These are phyloP conservation scores for Dothidotthia symphoricarpi DNA, from an alignment of 2,329 filamentous ascomycete species.

Conservation along the genomic window DNA sequence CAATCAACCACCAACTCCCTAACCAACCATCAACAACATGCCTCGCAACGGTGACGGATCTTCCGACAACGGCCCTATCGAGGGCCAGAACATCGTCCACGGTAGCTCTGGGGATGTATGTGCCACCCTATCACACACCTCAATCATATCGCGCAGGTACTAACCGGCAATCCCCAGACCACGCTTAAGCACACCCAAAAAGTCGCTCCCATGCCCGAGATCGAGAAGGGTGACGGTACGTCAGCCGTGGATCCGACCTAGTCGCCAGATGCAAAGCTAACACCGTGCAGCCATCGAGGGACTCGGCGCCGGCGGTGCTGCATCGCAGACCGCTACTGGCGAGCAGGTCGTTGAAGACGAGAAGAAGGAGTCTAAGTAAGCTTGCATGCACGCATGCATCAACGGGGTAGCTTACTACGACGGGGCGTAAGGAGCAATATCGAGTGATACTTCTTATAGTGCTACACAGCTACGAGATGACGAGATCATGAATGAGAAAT, in stretches of 20 bases:
- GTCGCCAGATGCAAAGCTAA: conserved; percentile 6
- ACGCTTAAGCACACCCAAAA: conserved; percentile 41
- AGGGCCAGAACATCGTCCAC: conserved; percentile 41
- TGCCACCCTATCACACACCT: not conserved
- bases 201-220: conserved; percentile 40
- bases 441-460: too few species aligned
- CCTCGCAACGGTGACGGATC: conserved; percentile 45
- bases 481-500: too few species aligned
- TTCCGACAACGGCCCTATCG: conserved; percentile 42
- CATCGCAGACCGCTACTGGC: too few species aligned
- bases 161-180: conserved; percentile 10
- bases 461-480: too few species aligned
- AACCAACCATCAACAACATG: conserved; percentile 23
- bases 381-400: too few species aligned
- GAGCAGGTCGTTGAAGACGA: too few species aligned
- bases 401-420: too few species aligned
- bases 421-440: too few species aligned
- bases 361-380: too few species aligned
- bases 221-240: conserved; percentile 41
- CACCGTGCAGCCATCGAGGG: conserved; percentile 7
- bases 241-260: conserved; percentile 1
- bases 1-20: not conserved
- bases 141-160: not conserved
- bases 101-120: conserved; percentile 39
- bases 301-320: conserved; percentile 6